Evolutionary conservation across 768 basidiomycete genomes (phyloP).

Genomic region (Panus rudis): DNA sequence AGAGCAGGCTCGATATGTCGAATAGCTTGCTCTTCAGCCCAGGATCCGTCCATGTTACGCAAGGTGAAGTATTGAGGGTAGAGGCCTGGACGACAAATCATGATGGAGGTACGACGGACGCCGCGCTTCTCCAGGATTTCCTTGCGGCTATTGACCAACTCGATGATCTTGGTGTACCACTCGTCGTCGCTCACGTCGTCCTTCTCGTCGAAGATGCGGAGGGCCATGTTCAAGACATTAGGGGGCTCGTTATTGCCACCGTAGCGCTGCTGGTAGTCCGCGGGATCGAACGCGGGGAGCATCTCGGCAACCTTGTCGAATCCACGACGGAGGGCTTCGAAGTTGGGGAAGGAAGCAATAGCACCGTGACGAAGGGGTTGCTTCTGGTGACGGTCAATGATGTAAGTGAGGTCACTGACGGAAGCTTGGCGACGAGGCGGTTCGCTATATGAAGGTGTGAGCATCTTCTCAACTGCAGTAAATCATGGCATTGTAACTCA

Average conservation of each 20-base stretch:
- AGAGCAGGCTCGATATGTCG: conserved; percentile 98
- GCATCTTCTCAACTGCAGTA: not conserved
- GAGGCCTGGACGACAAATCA: conserved; percentile 85
- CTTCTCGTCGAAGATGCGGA: conserved; percentile 78
- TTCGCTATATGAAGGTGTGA: conserved; percentile 31
- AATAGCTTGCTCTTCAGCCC: conserved; percentile 94
- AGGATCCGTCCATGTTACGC: conserved; percentile 61
- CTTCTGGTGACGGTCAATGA: conserved; percentile 79
- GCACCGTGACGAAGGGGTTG: conserved; percentile 89
- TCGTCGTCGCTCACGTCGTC: conserved; percentile 72
- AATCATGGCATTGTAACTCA: conserved; percentile 23
- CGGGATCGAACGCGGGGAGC: conserved; percentile 67
- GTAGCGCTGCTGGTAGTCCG: conserved; percentile 71
- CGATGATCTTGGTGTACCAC: conserved; percentile 67
- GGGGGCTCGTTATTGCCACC: conserved; percentile 69
- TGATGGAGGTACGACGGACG: conserved; percentile 85
- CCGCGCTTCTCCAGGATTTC: conserved; percentile 63
- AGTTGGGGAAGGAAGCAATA: conserved; percentile 83
- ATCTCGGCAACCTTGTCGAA: conserved; percentile 67
- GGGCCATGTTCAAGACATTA: conserved; percentile 90
- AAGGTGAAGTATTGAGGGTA: conserved; percentile 96
- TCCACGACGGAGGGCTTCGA: conserved; percentile 59
- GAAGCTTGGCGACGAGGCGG: conserved; percentile 73
- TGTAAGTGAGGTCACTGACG: conserved; percentile 91
- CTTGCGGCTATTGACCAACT: conserved; percentile 64